Conservation (phyloP, 2,329 filamentous ascomycete genomes). For the Penicillium sp. region DNA sequence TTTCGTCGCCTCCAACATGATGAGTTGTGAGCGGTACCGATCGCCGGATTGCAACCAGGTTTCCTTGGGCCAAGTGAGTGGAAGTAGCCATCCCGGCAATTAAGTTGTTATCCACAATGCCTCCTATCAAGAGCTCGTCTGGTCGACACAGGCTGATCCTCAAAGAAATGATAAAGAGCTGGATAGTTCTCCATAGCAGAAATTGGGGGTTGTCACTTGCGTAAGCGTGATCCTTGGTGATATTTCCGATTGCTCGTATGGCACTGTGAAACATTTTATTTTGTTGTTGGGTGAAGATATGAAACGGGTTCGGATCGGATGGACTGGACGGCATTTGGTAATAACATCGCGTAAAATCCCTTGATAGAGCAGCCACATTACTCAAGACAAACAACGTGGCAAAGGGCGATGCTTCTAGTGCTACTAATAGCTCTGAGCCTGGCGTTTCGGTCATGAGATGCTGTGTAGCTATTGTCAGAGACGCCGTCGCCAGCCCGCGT, state of each 20-base stretch:
- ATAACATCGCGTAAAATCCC: conserved; percentile 38
- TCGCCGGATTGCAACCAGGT: conserved; percentile 27
- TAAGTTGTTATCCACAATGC: conserved; percentile 36
- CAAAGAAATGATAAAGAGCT: conserved; percentile 27
- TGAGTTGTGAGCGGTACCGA: conserved; percentile 26
- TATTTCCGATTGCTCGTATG: conserved; percentile 20
- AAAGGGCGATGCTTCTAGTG: conserved; percentile 28
- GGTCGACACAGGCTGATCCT: conserved; percentile 34
- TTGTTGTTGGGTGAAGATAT: conserved; percentile 36
- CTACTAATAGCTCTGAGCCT: conserved; percentile 22
- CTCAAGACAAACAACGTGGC: conserved; percentile 29
- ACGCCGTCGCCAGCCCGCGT: conserved; percentile 24
- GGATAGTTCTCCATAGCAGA: conserved; percentile 27
- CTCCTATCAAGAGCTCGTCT: conserved; percentile 36
- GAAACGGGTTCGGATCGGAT: conserved; percentile 34
- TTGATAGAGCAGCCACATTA: conserved; percentile 29
- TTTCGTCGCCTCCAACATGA: conserved; percentile 26
- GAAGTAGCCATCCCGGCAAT: conserved; percentile 33
- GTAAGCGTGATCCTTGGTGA: conserved; percentile 11
- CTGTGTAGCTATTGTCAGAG: conserved; percentile 32
- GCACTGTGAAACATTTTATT: conserved; percentile 31
- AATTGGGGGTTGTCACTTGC: conserved; percentile 15
- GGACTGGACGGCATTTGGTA: conserved; percentile 35
- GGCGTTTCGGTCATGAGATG: conserved; percentile 33
- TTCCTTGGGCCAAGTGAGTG: conserved; percentile 30